phyloP scores from a whole-genome alignment of 2,329 filamentous ascomycete genomes.

The Sporothrix sp. region DNA sequence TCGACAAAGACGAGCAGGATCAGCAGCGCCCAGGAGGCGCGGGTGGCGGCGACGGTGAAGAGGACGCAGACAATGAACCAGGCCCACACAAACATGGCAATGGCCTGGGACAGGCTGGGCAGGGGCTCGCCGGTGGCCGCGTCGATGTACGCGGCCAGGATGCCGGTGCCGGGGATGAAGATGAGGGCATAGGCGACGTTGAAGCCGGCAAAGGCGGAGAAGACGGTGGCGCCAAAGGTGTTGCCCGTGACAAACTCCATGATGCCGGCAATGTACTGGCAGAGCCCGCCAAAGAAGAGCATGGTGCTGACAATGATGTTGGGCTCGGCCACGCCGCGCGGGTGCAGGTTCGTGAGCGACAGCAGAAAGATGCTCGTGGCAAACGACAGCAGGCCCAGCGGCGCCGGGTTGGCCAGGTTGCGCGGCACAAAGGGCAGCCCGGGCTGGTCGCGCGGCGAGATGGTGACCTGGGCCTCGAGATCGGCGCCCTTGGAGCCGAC shows the following conservation, averaged over 20 bases:
- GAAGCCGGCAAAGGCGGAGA: slow-evolving; percentile 75
- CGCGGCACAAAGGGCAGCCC: slow-evolving; percentile 11
- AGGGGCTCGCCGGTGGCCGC: slow-evolving; percentile 22
- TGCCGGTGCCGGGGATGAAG: slow-evolving; percentile 56
- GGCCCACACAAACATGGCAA: slow-evolving; percentile 65
- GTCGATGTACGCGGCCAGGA: slow-evolving; percentile 38
- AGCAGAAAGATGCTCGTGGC: slow-evolving; percentile 78
- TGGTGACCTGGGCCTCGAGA: slow-evolving; percentile 15
- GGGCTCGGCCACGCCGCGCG: slow-evolving; percentile 47
- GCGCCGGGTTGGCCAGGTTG: slow-evolving; percentile 63
- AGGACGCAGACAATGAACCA: slow-evolving; percentile 81
- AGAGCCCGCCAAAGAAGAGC: slow-evolving; percentile 65
- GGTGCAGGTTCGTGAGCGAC: slow-evolving; percentile 63
- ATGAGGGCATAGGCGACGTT: slow-evolving; percentile 70
- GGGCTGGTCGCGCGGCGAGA: slow-evolving; percentile 15
- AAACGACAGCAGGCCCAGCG: slow-evolving; percentile 67
- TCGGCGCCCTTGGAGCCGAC: slow-evolving; percentile 14
- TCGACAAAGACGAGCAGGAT: slow-evolving; percentile 14
- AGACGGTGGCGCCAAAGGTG: slow-evolving; percentile 72
- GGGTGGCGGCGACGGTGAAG: slow-evolving; percentile 28
- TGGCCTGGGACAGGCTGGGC: slow-evolving; percentile 40
- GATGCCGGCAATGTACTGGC: slow-evolving; percentile 76
- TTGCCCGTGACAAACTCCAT: slow-evolving; percentile 82
- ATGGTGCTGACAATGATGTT: slow-evolving; percentile 64
- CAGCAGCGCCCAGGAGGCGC: slow-evolving; percentile 11